Evolutionary conservation across 2,329 filamentous ascomycete species (phyloP), one percentile per base, ranked within the genome.

Genomic region (Beauveria sp.): DNA sequence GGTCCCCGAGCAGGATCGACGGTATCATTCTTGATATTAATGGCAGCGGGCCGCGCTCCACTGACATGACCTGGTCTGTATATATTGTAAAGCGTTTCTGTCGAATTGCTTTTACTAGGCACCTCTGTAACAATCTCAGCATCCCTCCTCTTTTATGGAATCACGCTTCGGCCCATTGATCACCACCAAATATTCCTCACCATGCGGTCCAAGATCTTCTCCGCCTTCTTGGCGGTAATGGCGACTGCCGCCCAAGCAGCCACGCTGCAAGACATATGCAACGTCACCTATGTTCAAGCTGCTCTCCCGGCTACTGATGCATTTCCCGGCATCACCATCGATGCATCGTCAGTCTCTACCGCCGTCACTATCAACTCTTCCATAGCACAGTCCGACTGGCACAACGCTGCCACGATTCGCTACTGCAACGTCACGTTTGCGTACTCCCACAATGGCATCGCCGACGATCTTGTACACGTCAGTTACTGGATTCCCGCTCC

Each of bases 391-490:
- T 51, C 48, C 6, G 57, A 64, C 18, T 70, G 67, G 69, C 70
- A 65, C 60, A 70, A 68, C 16, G 69, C 69, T 61, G 70, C 57
- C 22, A 70, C 63, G 12, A 72, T 70, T 64, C 71, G 66, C 67
- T 80, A 77, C 64, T 80, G 78, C 67, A 79, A 80, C 57, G 72
- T 80, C 37, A 78, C 75, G 5, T 73, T 80, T 53, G 71, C 73
- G 28, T 80, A 80, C 64, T 72, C 74, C 2, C 78, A 80, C 57
- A 68, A 72, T 37, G 77, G 77, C 30, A 57, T 66, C 14, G 66
- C 67, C 4, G 73, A 76, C 59, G 26, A 51, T 18, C 60, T 62
- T 4, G 73, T 78, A 1, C 66, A 70, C 41, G 65, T 78, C 5
- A 68, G 70, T 28, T 76, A 75, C 66, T 79, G 74, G 69, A 70